Evolutionary conservation across 352 stramenopile genomes (phyloP).

Genomic region (Blastocystis sp.): DNA sequence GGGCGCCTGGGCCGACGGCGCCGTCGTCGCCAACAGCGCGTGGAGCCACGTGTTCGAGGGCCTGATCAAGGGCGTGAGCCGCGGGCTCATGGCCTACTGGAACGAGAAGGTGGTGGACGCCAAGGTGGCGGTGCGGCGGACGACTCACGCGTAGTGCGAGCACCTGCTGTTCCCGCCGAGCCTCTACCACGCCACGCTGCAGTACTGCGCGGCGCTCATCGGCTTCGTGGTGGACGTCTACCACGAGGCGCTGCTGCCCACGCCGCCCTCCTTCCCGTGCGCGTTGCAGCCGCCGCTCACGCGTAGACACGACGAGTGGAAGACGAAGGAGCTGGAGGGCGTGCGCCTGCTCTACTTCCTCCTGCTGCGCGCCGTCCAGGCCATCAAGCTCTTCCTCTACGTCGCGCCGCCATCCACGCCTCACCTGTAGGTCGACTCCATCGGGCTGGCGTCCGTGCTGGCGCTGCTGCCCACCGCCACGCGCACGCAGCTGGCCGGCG

Average conservation of each 20-base stretch:
- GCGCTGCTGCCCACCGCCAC: slow-evolving; percentile 7
- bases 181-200: background rate
- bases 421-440: slow-evolving; percentile 32
- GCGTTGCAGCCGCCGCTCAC: background rate
- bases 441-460: background rate
- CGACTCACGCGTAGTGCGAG: background rate
- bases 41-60: slow-evolving; percentile 34
- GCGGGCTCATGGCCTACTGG: slow-evolving; percentile 20
- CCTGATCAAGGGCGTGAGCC: slow-evolving; percentile 47
- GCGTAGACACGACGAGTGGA: slow-evolving; percentile 18
- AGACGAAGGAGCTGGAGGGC: background rate
- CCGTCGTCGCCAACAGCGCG: background rate
- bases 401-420: background rate
- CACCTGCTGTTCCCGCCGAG: background rate
- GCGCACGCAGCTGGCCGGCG: background rate
- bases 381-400: slow-evolving; percentile 37
- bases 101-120: background rate
- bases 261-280: background rate
- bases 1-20: background rate
- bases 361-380: background rate
- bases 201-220: background rate
- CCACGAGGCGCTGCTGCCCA: background rate
- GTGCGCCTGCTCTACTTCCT: slow-evolving; percentile 56
- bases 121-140: background rate
- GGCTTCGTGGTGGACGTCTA: background rate